Evolutionary conservation across 257 asterid species (phyloP), one percentile per base, ranked within the genome.

Genomic region (Linaria vulgaris): DNA sequence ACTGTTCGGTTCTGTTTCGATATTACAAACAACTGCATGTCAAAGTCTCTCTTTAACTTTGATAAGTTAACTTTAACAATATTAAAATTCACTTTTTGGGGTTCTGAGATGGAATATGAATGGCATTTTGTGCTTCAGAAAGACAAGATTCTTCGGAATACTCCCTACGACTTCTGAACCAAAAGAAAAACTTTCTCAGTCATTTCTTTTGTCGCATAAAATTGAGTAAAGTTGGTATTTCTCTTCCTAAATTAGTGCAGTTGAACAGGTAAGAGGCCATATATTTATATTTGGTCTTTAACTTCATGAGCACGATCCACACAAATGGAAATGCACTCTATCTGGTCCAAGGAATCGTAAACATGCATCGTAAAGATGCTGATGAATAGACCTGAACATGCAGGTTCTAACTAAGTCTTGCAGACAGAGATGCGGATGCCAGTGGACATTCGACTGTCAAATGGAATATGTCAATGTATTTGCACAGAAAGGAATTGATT

Each of bases 401-500:
- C 68, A 52, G 43, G 50, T 44, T 12, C 41, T 8, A 34, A 53
- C 30, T 53, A n/a, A 53, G 59, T 53, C 10, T n/a, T n/a, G n/a
- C n/a, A n/a, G n/a, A n/a, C n/a, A n/a, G 3, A 4, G 59, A 53
- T 53, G 59, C 34, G 6, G 6, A 27, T 27, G 34, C 34, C 34
- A 27, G 34, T 27, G 3, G 34, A 27, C 34, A 6, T 27, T 6
- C 34, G 6, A 2, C 3, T 9, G 16, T 50, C 20, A 24, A 64
- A 72, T 62, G 67, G 82, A 70, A 79, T 70, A 65, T 77, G 65
- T 50, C 64, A 64, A 74, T 64, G 66, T 61, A 66, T 74, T 77
- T 75, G 79, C 79, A 80, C 72, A 74, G 76, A 64, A 9, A 66
- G 68, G 85, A 78, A 82, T 76, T 61, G 59, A 79, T 80, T 82